Conservation (phyloP, 192 early-diverging fungal genomes). For the Phlyctochytrium arcticum region DNA sequence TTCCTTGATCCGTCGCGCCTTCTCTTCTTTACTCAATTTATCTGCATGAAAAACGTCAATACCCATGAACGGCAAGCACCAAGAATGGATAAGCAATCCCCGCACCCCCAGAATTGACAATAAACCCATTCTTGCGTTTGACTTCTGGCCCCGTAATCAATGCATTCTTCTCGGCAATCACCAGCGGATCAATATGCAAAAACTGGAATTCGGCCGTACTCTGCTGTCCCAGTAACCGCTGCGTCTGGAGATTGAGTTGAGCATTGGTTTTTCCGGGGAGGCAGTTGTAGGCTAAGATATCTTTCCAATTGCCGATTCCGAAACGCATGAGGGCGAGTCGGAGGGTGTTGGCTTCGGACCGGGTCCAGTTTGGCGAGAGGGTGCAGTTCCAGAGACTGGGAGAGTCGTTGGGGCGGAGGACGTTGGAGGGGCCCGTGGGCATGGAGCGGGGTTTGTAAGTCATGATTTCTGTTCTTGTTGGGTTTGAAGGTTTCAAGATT, state of each 20-base stretch:
- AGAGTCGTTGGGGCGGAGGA: slow-evolving; percentile 89
- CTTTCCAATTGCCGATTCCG: slow-evolving; percentile 94
- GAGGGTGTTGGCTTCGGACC: slow-evolving; percentile 77
- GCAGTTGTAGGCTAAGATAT: slow-evolving; percentile 85
- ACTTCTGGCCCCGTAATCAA: slow-evolving; percentile 76
- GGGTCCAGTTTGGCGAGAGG: slow-evolving; percentile 86
- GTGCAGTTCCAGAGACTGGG: slow-evolving; percentile 95
- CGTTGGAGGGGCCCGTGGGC: slow-evolving; percentile 82
- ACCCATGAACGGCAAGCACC: no score
- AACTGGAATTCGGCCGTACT: slow-evolving; percentile 93
- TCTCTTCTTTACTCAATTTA: slow-evolving; percentile 71
- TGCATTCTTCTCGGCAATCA: slow-evolving; percentile 84
- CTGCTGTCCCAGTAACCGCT: slow-evolving; percentile 92
- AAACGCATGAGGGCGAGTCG: slow-evolving; percentile 81
- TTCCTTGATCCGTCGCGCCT: slow-evolving; percentile 55
- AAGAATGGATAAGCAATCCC: no score
- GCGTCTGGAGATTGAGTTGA: slow-evolving; percentile 94
- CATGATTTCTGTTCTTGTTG: background rate
- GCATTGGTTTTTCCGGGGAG: slow-evolving; percentile 95
- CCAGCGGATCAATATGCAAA: slow-evolving; percentile 83
- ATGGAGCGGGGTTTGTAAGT: slow-evolving; percentile 77
- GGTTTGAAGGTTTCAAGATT: no score
- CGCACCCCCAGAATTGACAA: slow-evolving; percentile 79
- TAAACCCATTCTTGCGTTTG: slow-evolving; percentile 90
- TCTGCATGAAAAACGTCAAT: slow-evolving; percentile 21